phyloP scores from a whole-genome alignment of 495 filamentous ascomycete species.

The Daldinia caldariorum region DNA sequence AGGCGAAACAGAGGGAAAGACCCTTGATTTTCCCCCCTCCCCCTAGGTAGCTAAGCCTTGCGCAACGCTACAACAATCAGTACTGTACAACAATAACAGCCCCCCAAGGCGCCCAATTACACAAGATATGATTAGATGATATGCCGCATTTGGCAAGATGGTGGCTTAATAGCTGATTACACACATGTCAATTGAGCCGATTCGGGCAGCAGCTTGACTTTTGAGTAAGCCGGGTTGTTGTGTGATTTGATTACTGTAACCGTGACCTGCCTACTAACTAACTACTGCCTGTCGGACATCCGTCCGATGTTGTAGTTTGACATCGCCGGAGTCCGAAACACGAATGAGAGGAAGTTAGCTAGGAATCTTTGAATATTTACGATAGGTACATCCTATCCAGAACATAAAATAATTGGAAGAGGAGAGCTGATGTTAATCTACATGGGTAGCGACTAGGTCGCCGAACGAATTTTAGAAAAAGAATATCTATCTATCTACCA shows the following conservation, averaged over 20 bases:
- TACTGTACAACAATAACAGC: too few relatives aligned
- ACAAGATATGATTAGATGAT: conserved; percentile 1
- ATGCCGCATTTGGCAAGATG: conserved; percentile 1
- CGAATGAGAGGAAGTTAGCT: conserved; percentile 12
- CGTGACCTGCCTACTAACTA: background rate
- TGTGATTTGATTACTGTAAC: conserved; percentile 44
- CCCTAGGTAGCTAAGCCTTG: too few relatives aligned
- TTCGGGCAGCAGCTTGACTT: conserved; percentile 31
- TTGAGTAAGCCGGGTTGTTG: conserved; percentile 36
- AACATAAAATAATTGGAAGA: conserved; percentile 4
- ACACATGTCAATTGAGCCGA: conserved; percentile 13
- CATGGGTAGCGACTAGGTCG: background rate
- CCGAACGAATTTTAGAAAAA: background rate
- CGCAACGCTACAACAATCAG: conserved; percentile 22
- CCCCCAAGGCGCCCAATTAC: conserved; percentile 25
- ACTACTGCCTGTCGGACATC: conserved; percentile 22
- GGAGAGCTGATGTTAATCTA: conserved; percentile 13
- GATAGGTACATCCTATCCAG: conserved; percentile 1
- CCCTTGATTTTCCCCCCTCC: background rate
- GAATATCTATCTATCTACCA: conserved; percentile 13
- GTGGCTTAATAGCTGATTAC: conserved; percentile 35
- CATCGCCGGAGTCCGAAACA: conserved; percentile 41
- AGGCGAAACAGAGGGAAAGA: background rate
- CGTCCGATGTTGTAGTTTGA: conserved; percentile 38
- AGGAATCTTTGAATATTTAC: conserved; percentile 5